These are phyloP conservation scores for Heliamphora exappendiculata DNA, from an alignment of 148 eudicot species.

Conservation along the genomic window DNA sequence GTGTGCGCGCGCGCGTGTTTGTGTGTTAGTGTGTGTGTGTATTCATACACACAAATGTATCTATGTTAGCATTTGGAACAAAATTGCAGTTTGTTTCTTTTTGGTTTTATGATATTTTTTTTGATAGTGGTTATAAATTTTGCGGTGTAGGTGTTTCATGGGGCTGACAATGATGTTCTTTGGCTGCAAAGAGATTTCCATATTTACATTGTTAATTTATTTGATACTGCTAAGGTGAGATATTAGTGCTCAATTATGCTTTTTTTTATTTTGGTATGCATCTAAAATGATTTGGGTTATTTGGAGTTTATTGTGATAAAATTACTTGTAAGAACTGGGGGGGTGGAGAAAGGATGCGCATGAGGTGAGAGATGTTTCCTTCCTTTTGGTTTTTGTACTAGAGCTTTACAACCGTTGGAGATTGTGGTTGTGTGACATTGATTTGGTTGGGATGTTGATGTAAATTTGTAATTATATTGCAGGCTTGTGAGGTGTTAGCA, in stretches of 20 bases:
- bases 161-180: constrained; percentile 90
- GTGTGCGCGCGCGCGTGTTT: too few species aligned
- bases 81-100: not conserved
- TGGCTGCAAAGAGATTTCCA: constrained; percentile 99
- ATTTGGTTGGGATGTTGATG: constrained; percentile 7
- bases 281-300: not conserved
- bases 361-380: not conserved
- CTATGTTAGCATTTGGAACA: not conserved
- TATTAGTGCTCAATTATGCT: not conserved
- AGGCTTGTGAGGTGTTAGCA: constrained; percentile 92
- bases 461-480: constrained; percentile 25
- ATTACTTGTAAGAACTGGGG: not conserved
- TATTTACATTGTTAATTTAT: constrained; percentile 80
- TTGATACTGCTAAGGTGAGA: constrained; percentile 92
- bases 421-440: not conserved
- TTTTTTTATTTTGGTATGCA: not conserved
- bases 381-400: too few species aligned
- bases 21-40: not conserved
- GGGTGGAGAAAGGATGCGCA: not conserved
- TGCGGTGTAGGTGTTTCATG: constrained; percentile 74
- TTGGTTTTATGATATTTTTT: not conserved
- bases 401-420: not conserved
- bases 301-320: not conserved
- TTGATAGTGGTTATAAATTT: constrained; percentile 4
- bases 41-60: not conserved